Base-by-base conservation (phyloP, 2,329 filamentous ascomycete genomes). In the Verticillium zaregamsianum region DNA sequence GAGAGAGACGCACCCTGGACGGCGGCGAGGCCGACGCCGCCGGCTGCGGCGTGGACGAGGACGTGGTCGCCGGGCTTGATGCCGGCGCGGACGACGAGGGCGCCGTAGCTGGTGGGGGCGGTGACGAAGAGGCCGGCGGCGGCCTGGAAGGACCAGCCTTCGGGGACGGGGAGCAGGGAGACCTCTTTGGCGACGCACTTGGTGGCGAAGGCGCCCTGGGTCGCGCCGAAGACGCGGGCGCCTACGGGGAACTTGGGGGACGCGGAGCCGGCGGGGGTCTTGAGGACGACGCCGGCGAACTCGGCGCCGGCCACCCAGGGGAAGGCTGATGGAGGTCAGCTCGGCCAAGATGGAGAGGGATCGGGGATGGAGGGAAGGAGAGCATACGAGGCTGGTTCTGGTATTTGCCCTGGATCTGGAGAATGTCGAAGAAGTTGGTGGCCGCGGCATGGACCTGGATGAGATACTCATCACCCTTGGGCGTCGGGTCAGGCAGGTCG, bases 371-470 rank as follows among this genome's bases (percentile, higher is more conserved):
- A 14, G 8, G 3, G 8, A n/a, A 6, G 25, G 23, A 28, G 28
- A 33, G 58, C 39, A 17, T 3, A 85, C 83, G 87, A 0, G 93
- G 93, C 70, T 97, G 93, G 73, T 92, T 85, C 73, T 98, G 94
- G 78, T 98, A 98, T 85, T 96, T 96, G 61, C 94, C 94, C 71
- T 92, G 90, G 71, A 97, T 92, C 73, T 98, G 94, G 60, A 98
- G 86, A 62, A 97, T 90, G 74, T 98, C 94, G 80, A 97, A 98
- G 84, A 98, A 98, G 79, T 98, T 98, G 70, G 92, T 91, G 23
- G 92, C 94, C 0, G 90, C 85, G 56, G 94, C 92, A 76, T 92
- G 91, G 70, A 98, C 90, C 71, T 88, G 85, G 73, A 98, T 90
- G 66, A 96, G 82, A 74, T 97, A 98, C 78, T 97, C 87, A 71